Base-by-base conservation (phyloP, 768 basidiomycete species). In the Mycena haematopus region DNA sequence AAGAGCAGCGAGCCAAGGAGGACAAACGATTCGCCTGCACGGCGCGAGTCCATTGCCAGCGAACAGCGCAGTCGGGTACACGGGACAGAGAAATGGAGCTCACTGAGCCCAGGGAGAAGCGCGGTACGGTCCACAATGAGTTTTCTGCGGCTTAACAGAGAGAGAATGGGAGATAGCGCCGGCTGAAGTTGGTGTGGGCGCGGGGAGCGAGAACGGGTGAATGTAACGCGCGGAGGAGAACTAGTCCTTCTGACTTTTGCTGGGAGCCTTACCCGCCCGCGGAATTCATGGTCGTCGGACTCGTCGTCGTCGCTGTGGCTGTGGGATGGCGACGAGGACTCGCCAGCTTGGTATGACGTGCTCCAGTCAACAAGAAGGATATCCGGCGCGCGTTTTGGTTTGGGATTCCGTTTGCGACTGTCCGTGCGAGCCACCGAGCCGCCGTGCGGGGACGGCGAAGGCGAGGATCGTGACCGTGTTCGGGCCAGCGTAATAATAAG, bases 281-380 rank as follows among this genome's bases (percentile, higher is more conserved):
- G 61, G 7, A 46, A 8, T 19, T 60, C 52, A 17, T 82, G 81
- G 60, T 85, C 83, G 50, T 87, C 87, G 0, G 86, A 85, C 66
- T 89, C 87, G 35, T 80, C 81, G 49, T 84, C 86, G 25, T 84
- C 82, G 51, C n/a, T 60, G 52, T 63, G 33, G 38, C 29, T 64
- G 52, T 47, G 60, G 17, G 66, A 67, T 10, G 62, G 31, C 11
- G 65, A 60, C 21, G 53, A 56, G 6, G 62, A 60, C 27, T 52
- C 50, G 47, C 92, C 92, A 29, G 88, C 92, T 61, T 92, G 89
- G 75, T 94, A 94, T 67, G 92, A 93, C 14, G 92, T 93, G 70
- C 91, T 94, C 87, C 92, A 86, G 67, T 88, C 92, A 67, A 86
- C 70, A 62, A 74, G 75, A 60, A 76, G 73, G 45, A 57, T 55